Conservation (phyloP, 768 basidiomycete genomes). For the Pleurotus platypus region DNA sequence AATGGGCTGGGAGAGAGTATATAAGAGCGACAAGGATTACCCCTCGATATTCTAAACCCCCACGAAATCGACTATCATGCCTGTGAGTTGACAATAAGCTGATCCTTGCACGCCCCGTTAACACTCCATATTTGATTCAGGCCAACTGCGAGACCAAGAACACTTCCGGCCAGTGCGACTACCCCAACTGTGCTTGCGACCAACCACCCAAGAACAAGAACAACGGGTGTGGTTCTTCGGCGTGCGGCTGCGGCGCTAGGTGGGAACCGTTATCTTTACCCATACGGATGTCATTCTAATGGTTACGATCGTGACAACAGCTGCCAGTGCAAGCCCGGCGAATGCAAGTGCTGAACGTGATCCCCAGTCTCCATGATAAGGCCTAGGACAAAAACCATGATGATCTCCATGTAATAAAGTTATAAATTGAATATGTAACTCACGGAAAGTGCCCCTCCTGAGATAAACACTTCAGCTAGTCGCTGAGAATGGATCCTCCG, state of each 20-base stretch:
- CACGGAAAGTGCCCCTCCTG: background rate
- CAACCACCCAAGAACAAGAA: constrained; percentile 31
- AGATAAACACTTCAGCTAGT: background rate
- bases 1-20: background rate
- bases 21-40: background rate
- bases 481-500: constrained; percentile 55
- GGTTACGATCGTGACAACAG: constrained; percentile 11
- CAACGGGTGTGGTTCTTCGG: constrained; percentile 13
- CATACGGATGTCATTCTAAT: too few species aligned
- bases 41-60: background rate
- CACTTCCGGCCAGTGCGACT: constrained; percentile 22
- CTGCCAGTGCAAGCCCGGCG: constrained; percentile 30
- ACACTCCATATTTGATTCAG: background rate
- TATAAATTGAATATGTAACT: background rate
- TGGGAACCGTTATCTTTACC: constrained; percentile 8
- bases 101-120: background rate
- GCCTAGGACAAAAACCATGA: background rate
- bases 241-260: constrained; percentile 18
- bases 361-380: background rate
- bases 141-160: constrained; percentile 16
- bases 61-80: background rate
- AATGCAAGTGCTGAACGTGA: constrained; percentile 27
- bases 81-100: background rate
- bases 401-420: background rate
- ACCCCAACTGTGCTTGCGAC: constrained; percentile 28